These are phyloP conservation scores for Dryas alaskensis DNA, from an alignment of 306 rosid species.

Conservation along the genomic window DNA sequence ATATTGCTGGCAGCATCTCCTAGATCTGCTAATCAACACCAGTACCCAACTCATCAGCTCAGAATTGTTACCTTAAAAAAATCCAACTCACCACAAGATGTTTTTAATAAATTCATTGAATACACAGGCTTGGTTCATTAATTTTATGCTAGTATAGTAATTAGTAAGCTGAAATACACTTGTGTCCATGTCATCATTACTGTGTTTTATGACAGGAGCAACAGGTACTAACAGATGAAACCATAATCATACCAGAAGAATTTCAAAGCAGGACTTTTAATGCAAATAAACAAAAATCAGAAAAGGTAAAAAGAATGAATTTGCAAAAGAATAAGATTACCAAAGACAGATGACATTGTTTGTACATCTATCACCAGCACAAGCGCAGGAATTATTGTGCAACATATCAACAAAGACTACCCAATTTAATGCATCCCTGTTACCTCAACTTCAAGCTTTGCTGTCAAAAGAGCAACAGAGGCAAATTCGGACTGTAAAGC, in stretches of 20 bases:
- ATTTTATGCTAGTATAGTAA: background rate
- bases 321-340: slow-evolving; percentile 5
- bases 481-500: slow-evolving; percentile 37
- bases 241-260: background rate
- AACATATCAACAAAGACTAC: slow-evolving; percentile 31
- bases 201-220: too few species aligned
- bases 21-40: background rate
- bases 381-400: slow-evolving; percentile 23
- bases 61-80: background rate
- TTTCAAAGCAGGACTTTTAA: background rate
- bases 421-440: slow-evolving; percentile 43
- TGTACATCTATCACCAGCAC: slow-evolving; percentile 15
- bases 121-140: background rate
- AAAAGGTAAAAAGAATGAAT: background rate
- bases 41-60: background rate
- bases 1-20: background rate
- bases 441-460: slow-evolving; percentile 41
- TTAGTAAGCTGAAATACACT: too few species aligned
- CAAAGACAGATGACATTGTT: slow-evolving; percentile 12
- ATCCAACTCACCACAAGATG: too few species aligned
- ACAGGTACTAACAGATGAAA: background rate
- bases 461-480: slow-evolving; percentile 35
- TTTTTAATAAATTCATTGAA: too few species aligned
- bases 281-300: background rate
- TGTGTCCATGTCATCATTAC: too few species aligned